phyloP scores from a whole-genome alignment of 1,284 basidiomycete genomes.

The Puccinia novopanici region DNA sequence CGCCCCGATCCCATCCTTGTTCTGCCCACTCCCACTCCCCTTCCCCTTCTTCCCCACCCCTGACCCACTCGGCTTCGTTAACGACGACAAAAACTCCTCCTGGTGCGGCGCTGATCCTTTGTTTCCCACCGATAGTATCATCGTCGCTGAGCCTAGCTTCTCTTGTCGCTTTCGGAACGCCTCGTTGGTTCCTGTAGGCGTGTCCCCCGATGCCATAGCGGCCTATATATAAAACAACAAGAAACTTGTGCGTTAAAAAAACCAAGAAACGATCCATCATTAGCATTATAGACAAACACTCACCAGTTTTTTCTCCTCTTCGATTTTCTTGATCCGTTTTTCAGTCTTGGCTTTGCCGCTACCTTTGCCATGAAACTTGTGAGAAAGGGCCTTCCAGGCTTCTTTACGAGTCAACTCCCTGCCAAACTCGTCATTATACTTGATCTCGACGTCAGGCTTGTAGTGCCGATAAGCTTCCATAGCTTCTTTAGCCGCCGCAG shows the following conservation, averaged over 20 bases:
- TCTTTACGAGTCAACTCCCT: constrained; percentile 85
- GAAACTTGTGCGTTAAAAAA: background rate
- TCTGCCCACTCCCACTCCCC: background rate
- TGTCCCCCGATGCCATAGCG: constrained; percentile 49
- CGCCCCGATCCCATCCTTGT: background rate
- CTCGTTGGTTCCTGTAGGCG: constrained; percentile 49
- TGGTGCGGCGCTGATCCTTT: constrained; percentile 50
- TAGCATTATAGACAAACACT: background rate
- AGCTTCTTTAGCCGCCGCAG: constrained; percentile 80
- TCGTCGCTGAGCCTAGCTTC: constrained; percentile 43
- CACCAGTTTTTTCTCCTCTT: constrained; percentile 44
- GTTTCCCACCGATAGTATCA: constrained; percentile 49
- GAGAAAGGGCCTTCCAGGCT: constrained; percentile 58
- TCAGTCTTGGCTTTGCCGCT: constrained; percentile 48
- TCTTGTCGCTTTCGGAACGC: constrained; percentile 50
- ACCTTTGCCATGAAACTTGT: constrained; percentile 51
- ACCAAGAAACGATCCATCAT: too few species aligned
- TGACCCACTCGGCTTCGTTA: constrained; percentile 10
- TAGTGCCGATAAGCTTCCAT: constrained; percentile 87
- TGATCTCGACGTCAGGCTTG: constrained; percentile 94
- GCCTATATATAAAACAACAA: background rate
- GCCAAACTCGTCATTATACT: constrained; percentile 97
- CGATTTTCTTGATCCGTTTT: constrained; percentile 47
- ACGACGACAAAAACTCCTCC: constrained; percentile 47
- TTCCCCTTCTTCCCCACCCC: constrained; percentile 18